phyloP scores from a whole-genome alignment of 73 alveolate genomes.

The Durusdinium trenchii region DNA sequence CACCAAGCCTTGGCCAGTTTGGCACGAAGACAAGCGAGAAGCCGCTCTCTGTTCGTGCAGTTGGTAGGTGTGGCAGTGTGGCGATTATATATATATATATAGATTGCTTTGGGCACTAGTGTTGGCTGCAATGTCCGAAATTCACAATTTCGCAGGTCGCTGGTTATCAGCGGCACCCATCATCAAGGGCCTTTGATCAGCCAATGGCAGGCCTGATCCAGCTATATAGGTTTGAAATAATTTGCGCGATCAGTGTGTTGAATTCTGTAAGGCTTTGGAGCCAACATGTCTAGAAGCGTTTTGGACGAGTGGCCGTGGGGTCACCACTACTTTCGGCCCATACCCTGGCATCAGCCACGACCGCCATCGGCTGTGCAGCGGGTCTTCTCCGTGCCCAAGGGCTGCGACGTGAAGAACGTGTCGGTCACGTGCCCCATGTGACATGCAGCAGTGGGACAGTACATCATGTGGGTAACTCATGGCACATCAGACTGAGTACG shows the following conservation, averaged over 20 bases:
- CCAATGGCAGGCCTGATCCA: constrained; percentile 57
- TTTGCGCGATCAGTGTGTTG: no score
- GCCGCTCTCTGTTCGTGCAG: constrained; percentile 93
- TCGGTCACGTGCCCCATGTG: constrained; percentile 93
- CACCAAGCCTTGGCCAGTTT: neutral
- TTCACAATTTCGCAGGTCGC: constrained; percentile 13
- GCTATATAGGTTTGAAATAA: no score
- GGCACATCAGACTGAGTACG: no score
- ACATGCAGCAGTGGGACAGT: no score
- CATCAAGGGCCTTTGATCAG: constrained; percentile 77
- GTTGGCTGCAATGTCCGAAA: neutral
- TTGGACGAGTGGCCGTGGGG: no score
- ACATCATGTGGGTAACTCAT: no score
- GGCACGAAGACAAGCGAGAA: constrained; percentile 82
- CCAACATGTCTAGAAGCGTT: no score
- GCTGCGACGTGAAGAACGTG: constrained; percentile 74
- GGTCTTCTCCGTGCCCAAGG: constrained; percentile 95
- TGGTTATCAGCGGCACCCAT: constrained; percentile 83
- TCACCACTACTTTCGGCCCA: no score
- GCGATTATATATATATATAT: neutral
- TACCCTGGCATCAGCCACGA: no score
- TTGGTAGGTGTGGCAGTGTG: constrained; percentile 42
- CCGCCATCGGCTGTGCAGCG: constrained; percentile 88
- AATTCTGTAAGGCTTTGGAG: no score
- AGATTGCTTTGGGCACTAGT: neutral